Conservation (phyloP, 305 asterid genomes). For the Solanum aculeatissimum region DNA sequence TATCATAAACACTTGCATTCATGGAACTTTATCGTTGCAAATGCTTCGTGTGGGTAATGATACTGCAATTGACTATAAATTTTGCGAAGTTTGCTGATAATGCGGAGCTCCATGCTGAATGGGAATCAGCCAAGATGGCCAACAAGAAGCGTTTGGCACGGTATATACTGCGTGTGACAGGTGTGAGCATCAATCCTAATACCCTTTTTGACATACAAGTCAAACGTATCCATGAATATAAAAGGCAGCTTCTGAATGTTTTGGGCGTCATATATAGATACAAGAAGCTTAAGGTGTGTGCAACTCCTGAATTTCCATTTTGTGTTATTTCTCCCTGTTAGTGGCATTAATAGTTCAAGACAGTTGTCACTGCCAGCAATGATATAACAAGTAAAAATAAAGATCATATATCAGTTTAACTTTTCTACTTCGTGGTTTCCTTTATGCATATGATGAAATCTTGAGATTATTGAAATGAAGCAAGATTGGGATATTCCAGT, state of each 20-base stretch:
- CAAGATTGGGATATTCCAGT: not conserved
- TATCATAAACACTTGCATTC: not conserved
- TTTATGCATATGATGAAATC: not conserved
- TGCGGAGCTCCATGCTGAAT: constrained; percentile 65
- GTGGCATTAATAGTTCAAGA: not conserved
- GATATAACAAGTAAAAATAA: not conserved
- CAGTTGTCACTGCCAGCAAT: not conserved
- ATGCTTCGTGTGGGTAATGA: not conserved
- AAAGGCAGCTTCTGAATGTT: constrained; percentile 93
- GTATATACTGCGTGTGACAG: constrained; percentile 67
- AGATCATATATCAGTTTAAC: not conserved
- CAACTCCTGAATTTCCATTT: constrained; percentile 3
- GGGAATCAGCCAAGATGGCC: constrained; percentile 94
- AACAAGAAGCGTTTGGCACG: constrained; percentile 85
- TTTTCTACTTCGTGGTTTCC: not conserved
- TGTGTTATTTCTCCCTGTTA: not conserved
- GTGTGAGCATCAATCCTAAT: constrained; percentile 73
- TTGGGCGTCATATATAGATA: constrained; percentile 85
- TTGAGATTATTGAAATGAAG: not conserved
- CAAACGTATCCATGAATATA: constrained; percentile 97
- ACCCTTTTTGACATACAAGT: constrained; percentile 96
- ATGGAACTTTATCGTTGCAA: not conserved
- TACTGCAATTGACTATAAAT: constrained; percentile 12
- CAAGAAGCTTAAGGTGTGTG: constrained; percentile 94
- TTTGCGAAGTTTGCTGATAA: constrained; percentile 63